A percentile compares a stretch with the other conserved stretches of the same genome.
Conservation (phyloP, 2,329 filamentous ascomycete species). For the Dothideomycetidae sp. region DNA sequence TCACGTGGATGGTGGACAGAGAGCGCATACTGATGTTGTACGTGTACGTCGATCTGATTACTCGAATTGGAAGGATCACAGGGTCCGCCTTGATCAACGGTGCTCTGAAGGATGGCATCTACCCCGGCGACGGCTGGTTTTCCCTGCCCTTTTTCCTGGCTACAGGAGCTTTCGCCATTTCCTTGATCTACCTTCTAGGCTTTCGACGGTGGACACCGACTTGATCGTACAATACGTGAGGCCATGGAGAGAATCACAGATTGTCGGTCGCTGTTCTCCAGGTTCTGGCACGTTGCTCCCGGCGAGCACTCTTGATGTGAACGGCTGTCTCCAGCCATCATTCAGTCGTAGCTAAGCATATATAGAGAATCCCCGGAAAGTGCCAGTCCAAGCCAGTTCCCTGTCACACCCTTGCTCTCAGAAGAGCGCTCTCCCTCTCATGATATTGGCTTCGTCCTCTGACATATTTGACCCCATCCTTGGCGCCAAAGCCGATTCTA, state of each 20-base stretch:
- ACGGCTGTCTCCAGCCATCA: no score
- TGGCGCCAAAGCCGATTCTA: conserved; percentile 3
- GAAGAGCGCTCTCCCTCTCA: conserved; percentile 2
- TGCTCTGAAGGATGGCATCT: conserved; percentile 1
- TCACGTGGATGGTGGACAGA: conserved; percentile 6
- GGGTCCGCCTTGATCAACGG: conserved; percentile 4
- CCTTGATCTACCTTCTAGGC: no score
- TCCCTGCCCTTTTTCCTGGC: conserved; percentile 6
- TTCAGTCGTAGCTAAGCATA: no score
- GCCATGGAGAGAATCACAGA: no score
- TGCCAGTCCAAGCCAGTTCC: no score
- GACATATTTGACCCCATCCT: conserved; percentile 1
- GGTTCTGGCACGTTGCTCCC: no score
- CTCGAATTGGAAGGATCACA: neutral
- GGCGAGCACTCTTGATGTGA: no score
- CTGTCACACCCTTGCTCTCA: no score
- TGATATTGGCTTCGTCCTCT: conserved; percentile 7
- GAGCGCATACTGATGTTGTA: conserved; percentile 2
- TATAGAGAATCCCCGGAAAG: no score
- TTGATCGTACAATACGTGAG: no score
- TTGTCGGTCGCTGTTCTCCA: no score
- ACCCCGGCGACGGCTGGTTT: conserved; percentile 4
- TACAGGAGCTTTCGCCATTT: conserved; percentile 1
- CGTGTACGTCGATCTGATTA: neutral
- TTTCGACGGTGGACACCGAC: no score